These are phyloP conservation scores for Penicillium cataractarum DNA, from an alignment of 495 filamentous ascomycete genomes.

Conservation along the genomic window DNA sequence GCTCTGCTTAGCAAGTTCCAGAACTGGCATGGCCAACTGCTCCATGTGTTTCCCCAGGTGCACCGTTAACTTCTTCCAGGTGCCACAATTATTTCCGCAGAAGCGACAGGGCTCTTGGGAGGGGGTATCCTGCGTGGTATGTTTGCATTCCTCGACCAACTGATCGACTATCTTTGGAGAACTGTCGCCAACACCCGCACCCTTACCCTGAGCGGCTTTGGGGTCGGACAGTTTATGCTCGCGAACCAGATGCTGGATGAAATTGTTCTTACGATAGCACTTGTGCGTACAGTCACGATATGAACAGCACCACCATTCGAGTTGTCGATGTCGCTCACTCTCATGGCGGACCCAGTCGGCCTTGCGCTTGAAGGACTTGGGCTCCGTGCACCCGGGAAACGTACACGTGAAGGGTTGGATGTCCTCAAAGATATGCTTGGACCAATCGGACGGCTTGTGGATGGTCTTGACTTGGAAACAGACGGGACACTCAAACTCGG, in stretches of 20 bases:
- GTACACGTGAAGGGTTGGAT: slow-evolving; percentile 96
- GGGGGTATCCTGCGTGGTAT: slow-evolving; percentile 66
- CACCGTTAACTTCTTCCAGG: slow-evolving; percentile 93
- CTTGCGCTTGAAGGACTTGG: slow-evolving; percentile 96
- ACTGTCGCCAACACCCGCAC: slow-evolving; percentile 16
- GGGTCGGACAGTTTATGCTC: slow-evolving; percentile 91
- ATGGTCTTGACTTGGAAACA: slow-evolving; percentile 92
- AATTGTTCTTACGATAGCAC: slow-evolving; percentile 94
- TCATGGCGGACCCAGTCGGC: slow-evolving; percentile 98
- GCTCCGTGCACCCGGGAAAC: slow-evolving; percentile 79
- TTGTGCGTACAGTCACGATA: slow-evolving; percentile 78
- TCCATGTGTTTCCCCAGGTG: slow-evolving; percentile 98
- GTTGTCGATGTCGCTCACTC: slow-evolving; percentile 87
- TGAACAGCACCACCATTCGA: slow-evolving; percentile 92
- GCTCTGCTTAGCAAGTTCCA: slow-evolving; percentile 64
- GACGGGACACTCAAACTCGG: slow-evolving; percentile 89
- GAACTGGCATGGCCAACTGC: slow-evolving; percentile 82
- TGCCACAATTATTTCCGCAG: slow-evolving; percentile 79
- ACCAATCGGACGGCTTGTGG: slow-evolving; percentile 96
- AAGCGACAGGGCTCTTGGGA: slow-evolving; percentile 88
- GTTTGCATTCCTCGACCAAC: slow-evolving; percentile 78
- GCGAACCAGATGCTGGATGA: slow-evolving; percentile 90
- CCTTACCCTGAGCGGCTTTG: slow-evolving; percentile 40
- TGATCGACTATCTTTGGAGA: slow-evolving; percentile 55
- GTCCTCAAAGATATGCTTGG: slow-evolving; percentile 96